phyloP scores from a whole-genome alignment of 148 eudicot species.

The Persicaria maculosa region DNA sequence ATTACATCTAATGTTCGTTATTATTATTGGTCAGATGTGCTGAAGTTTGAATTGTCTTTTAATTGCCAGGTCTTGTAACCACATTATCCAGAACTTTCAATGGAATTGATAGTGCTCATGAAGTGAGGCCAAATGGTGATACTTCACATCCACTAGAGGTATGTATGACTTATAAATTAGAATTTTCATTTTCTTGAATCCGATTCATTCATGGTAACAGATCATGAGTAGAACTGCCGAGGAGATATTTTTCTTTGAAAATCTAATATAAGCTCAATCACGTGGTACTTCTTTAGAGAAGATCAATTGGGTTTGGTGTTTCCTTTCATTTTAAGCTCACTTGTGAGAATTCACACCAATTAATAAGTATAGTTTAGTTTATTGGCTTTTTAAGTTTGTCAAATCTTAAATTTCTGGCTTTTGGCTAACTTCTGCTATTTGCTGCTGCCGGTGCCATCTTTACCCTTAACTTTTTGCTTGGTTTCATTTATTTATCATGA shows the following conservation, averaged over 20 bases:
- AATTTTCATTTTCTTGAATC: neutral
- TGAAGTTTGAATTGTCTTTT: constrained; percentile 2
- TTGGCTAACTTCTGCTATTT: too few species aligned
- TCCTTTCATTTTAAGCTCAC: too few species aligned
- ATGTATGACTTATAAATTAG: neutral
- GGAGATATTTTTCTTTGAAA: too few species aligned
- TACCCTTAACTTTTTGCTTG: neutral
- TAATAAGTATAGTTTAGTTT: too few species aligned
- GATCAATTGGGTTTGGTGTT: too few species aligned
- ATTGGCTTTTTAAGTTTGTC: too few species aligned
- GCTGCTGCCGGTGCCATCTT: too few species aligned
- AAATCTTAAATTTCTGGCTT: too few species aligned
- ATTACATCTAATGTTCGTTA: too few species aligned
- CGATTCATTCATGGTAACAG: neutral
- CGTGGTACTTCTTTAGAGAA: too few species aligned
- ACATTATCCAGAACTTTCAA: constrained; percentile 5
- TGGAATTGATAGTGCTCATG: constrained; percentile 9
- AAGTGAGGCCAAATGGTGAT: constrained; percentile 6
- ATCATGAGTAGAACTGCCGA: neutral
- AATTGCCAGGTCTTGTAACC: neutral
- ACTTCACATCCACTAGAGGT: neutral
- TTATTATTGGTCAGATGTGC: neutral
- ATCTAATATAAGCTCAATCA: too few species aligned
- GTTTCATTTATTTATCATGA: neutral
- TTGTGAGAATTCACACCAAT: too few species aligned